Evolutionary conservation across 192 early-diverging fungal species (phyloP).

Genomic region (Coemansia biformis): DNA sequence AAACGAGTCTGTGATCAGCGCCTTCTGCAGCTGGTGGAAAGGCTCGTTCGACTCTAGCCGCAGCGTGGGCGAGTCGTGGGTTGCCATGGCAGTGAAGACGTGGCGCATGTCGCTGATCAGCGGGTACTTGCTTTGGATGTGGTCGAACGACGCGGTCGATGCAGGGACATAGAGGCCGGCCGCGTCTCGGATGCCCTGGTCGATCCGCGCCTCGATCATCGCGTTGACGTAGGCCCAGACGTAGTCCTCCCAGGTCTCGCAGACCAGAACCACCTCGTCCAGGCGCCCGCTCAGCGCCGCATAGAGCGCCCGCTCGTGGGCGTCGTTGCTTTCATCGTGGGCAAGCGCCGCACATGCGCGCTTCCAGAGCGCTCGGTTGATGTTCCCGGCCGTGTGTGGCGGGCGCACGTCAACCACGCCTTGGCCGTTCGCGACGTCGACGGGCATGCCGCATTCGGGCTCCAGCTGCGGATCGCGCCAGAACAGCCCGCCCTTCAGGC

Average conservation of each 20-base stretch:
- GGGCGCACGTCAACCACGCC: constrained; percentile 14
- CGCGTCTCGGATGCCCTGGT: constrained; percentile 29
- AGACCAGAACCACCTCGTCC: constrained; percentile 66
- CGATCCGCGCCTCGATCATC: constrained; percentile 60
- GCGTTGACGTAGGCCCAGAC: constrained; percentile 78
- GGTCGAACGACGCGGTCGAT: constrained; percentile 19
- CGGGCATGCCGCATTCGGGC: constrained; percentile 13
- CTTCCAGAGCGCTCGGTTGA: constrained; percentile 47
- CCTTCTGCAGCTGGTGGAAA: constrained; percentile 29
- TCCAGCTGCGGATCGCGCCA: constrained; percentile 52
- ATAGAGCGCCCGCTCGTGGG: constrained; percentile 75
- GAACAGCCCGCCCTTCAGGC: constrained; percentile 60
- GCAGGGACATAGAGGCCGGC: constrained; percentile 26
- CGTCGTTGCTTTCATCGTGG: constrained; percentile 46
- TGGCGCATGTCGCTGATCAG: constrained; percentile 15
- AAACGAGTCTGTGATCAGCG: constrained; percentile 19
- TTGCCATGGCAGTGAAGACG: constrained; percentile 17
- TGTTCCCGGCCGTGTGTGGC: constrained; percentile 32
- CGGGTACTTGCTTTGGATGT: constrained; percentile 31
- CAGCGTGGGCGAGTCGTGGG: constrained; percentile 20
- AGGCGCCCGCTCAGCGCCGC: constrained; percentile 69
- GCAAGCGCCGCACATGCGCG: constrained; percentile 41
- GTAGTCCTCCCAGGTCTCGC: constrained; percentile 81
- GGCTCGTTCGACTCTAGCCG: constrained; percentile 21
- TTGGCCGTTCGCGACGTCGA: constrained; percentile 6